These are phyloP conservation scores for Berkeleyomyces basicola DNA, from an alignment of 2,329 filamentous ascomycete species.

Conservation along the genomic window DNA sequence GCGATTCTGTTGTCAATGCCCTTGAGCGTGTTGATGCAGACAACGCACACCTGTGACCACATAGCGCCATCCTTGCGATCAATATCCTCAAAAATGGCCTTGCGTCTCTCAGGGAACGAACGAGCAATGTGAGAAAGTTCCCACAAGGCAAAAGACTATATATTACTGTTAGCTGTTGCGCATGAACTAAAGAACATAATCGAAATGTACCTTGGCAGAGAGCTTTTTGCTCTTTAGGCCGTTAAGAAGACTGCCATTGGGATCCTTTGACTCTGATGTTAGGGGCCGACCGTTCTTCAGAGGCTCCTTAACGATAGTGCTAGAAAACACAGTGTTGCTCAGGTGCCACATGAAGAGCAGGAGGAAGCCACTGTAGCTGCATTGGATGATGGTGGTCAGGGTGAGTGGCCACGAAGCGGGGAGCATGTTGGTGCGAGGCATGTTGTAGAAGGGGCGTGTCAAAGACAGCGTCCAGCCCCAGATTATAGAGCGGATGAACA, in stretches of 20 bases:
- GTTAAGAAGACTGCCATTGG: slow-evolving; percentile 74
- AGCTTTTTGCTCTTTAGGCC: slow-evolving; percentile 74
- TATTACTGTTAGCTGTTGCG: slow-evolving; percentile 15
- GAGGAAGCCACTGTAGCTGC: slow-evolving; percentile 44
- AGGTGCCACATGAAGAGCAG: slow-evolving; percentile 60
- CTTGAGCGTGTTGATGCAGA: slow-evolving; percentile 54
- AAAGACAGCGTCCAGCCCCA: slow-evolving; percentile 58
- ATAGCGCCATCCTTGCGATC: slow-evolving; percentile 64
- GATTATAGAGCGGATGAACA: slow-evolving; percentile 42
- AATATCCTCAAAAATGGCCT: slow-evolving; percentile 72
- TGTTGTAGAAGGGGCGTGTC: slow-evolving; percentile 55
- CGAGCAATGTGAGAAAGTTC: slow-evolving; percentile 69
- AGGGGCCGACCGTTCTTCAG: slow-evolving; percentile 73
- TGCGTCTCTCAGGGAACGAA: slow-evolving; percentile 56
- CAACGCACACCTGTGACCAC: slow-evolving; percentile 60
- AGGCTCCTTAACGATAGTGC: slow-evolving; percentile 66
- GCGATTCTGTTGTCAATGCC: slow-evolving; percentile 52
- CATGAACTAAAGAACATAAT: not conserved
- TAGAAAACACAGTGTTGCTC: slow-evolving; percentile 59
- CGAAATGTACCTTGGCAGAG: slow-evolving; percentile 43
- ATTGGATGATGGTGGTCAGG: slow-evolving; percentile 37
- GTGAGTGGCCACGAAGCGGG: slow-evolving; percentile 41
- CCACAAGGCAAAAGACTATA: slow-evolving; percentile 72
- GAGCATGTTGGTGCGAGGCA: slow-evolving; percentile 54
- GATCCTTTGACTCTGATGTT: slow-evolving; percentile 72